Evolutionary conservation across 176 grass and related monocot genomes (phyloP).

Genomic region (Carex littledalei): DNA sequence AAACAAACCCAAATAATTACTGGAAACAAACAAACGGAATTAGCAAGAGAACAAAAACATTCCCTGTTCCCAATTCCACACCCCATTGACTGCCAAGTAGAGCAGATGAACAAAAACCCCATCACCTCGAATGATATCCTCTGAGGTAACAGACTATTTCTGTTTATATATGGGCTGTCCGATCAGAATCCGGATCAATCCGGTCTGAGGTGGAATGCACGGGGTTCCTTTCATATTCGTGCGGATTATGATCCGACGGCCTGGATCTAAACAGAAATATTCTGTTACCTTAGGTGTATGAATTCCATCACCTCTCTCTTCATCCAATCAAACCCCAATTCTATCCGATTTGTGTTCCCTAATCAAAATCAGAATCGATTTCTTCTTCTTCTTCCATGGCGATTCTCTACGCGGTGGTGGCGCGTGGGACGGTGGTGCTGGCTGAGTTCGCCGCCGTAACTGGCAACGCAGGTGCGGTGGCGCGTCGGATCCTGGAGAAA

Average conservation of each 20-base stretch:
- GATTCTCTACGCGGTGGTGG: conserved; percentile 81
- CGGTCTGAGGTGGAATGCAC: no score
- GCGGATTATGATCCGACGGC: no score
- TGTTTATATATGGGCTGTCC: no score
- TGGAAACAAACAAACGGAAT: neutral
- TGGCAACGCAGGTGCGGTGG: conserved; percentile 71
- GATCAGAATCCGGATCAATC: no score
- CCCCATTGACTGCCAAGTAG: conserved; percentile 12
- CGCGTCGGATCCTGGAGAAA: conserved; percentile 85
- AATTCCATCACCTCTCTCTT: neutral
- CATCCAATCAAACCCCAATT: neutral
- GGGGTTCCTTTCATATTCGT: no score
- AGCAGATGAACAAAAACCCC: conserved; percentile 7
- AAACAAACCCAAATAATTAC: neutral
- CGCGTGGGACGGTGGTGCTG: conserved; percentile 78
- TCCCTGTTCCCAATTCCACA: neutral
- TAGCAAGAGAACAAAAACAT: neutral
- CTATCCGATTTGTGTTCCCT: neutral
- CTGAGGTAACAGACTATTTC: no score
- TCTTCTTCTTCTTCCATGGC: conserved; percentile 39
- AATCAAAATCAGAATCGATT: neutral
- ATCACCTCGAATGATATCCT: neutral
- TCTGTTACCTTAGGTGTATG: no score
- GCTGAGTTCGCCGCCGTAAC: conserved; percentile 79
- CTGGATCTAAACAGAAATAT: no score